These are phyloP conservation scores for Akebia trifoliata DNA, from an alignment of 164 flowering plant species.

Conservation along the genomic window DNA sequence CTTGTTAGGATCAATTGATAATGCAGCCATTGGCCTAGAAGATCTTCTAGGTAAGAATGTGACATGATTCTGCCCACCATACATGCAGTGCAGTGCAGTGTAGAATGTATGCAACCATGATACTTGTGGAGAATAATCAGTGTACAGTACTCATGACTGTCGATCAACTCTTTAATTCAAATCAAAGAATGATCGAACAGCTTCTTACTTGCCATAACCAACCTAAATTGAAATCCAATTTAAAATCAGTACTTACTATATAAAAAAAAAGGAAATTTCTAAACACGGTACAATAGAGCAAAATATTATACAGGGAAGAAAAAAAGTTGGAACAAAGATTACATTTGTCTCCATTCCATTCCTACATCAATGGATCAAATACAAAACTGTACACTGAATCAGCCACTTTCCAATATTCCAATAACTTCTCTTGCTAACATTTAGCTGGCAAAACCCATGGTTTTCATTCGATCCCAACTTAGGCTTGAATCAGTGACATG, in stretches of 20 bases:
- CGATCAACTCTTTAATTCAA: neutral
- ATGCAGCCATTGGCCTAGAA: neutral
- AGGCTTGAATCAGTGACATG: neutral
- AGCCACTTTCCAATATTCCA: constrained; percentile 10
- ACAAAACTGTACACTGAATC: constrained; percentile 17
- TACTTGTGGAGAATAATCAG: neutral
- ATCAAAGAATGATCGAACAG: neutral
- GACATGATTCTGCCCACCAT: neutral
- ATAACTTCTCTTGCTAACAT: constrained; percentile 3
- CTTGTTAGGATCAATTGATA: neutral
- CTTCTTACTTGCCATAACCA: constrained; percentile 2
- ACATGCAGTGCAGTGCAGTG: neutral
- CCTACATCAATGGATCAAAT: constrained; percentile 10
- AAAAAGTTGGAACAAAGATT: constrained; percentile 1
- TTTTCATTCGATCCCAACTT: neutral
- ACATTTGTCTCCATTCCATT: constrained; percentile 7
- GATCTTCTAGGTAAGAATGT: neutral
- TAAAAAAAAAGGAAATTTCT: neutral
- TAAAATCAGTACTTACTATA: neutral
- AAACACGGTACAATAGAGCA: too few species aligned
- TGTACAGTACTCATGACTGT: neutral
- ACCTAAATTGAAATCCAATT: neutral
- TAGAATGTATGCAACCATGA: neutral
- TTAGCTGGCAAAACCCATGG: constrained; percentile 5
- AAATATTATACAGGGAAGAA: constrained; percentile 1